These are phyloP conservation scores for Racocetra persica DNA, from an alignment of 371 early-diverging fungal genomes.

Conservation along the genomic window DNA sequence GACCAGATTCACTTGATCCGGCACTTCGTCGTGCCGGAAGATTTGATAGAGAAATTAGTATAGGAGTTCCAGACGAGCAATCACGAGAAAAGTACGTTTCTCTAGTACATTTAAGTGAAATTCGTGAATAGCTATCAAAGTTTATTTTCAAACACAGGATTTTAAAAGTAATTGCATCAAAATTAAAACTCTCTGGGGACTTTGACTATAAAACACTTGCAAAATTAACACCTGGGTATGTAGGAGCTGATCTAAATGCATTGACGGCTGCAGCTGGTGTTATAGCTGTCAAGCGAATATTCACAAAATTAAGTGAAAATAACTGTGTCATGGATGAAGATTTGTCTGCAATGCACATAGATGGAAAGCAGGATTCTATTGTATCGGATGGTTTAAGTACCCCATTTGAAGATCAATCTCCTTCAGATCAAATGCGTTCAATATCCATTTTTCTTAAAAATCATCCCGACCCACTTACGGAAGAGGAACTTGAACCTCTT, in stretches of 20 bases:
- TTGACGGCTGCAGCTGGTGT: constrained; percentile 98
- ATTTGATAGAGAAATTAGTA: constrained; percentile 98
- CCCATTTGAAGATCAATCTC: constrained; percentile 63
- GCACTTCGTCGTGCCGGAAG: constrained; percentile 98
- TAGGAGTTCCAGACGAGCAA: constrained; percentile 97
- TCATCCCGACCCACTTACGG: constrained; percentile 77
- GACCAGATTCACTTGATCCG: constrained; percentile 97
- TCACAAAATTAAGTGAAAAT: constrained; percentile 69
- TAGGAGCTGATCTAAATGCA: constrained; percentile 98
- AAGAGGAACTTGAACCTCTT: constrained; percentile 85
- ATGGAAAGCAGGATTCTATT: constrained; percentile 45
- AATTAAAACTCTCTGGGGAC: constrained; percentile 85
- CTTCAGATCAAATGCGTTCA: constrained; percentile 68
- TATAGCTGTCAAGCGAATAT: constrained; percentile 93
- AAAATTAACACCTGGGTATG: constrained; percentile 97
- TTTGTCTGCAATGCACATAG: neutral
- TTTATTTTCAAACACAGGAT: constrained; percentile 64
- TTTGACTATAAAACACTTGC: constrained; percentile 92
- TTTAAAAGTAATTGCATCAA: constrained; percentile 87
- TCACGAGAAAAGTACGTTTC: constrained; percentile 82
- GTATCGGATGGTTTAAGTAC: constrained; percentile 45
- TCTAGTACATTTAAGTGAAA: neutral
- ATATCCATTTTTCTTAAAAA: constrained; percentile 75
- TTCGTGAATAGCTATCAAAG: neutral
- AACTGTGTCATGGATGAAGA: neutral